Conservation (phyloP, 192 early-diverging fungal species). For the Backusella parvicylindrica region DNA sequence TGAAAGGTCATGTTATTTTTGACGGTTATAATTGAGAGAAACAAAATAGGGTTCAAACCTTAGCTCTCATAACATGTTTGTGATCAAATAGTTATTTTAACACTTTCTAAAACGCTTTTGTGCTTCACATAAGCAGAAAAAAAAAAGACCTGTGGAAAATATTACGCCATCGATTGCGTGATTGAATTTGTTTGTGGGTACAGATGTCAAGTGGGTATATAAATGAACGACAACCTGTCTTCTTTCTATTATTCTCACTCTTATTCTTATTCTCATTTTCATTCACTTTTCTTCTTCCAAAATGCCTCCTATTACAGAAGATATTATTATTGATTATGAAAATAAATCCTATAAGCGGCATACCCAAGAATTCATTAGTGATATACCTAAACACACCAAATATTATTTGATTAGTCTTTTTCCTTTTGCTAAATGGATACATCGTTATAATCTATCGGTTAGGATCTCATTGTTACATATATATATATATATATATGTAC, state of each 20-base stretch:
- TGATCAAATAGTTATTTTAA: neutral
- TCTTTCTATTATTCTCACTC: neutral
- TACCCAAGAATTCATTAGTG: neutral
- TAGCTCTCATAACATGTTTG: neutral
- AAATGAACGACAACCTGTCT: neutral
- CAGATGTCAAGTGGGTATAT: neutral
- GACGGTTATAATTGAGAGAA: neutral
- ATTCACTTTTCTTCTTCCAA: neutral
- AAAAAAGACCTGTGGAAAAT: neutral
- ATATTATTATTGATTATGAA: conserved; percentile 25
- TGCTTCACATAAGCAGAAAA: neutral
- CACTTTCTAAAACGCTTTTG: neutral
- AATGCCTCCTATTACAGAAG: neutral
- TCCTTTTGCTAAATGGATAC: conserved; percentile 31
- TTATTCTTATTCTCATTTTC: too few relatives aligned
- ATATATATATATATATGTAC: too few relatives aligned
- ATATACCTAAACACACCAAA: conserved; percentile 9
- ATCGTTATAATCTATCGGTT: conserved; percentile 24
- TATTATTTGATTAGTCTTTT: conserved; percentile 23
- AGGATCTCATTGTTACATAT: neutral
- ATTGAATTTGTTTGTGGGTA: neutral
- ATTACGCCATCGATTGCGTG: neutral
- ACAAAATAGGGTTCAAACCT: neutral
- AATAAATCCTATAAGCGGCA: conserved; percentile 11
- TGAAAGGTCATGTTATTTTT: neutral